phyloP scores from a whole-genome alignment of 371 early-diverging fungal species.

The Capniomyces stellatus region DNA sequence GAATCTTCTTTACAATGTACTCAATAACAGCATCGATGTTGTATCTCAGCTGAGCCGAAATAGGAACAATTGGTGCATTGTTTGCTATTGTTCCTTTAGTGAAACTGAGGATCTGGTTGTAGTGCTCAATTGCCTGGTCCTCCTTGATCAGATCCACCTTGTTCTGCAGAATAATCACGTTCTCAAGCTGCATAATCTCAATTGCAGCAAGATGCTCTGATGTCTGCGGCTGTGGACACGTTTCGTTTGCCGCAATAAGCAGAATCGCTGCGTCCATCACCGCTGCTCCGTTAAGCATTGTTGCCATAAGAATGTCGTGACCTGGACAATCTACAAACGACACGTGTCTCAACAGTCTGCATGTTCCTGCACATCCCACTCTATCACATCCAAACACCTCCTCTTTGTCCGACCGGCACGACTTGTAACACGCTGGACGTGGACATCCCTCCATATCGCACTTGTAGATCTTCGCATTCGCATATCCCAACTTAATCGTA shows the following conservation, averaged over 20 bases:
- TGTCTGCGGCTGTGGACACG: conserved; percentile 99
- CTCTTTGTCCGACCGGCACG: conserved; percentile 69
- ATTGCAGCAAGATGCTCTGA: conserved; percentile 99
- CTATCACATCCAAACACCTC: conserved; percentile 85
- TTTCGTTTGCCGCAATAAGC: conserved; percentile 98
- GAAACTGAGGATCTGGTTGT: conserved; percentile 89
- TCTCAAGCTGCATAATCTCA: conserved; percentile 97
- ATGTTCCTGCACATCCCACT: conserved; percentile 70
- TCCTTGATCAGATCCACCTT: conserved; percentile 99
- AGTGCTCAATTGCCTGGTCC: conserved; percentile 85
- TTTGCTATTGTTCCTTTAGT: conserved; percentile 92
- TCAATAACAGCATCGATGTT: conserved; percentile 99
- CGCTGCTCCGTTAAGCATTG: conserved; percentile 99
- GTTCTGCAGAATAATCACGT: conserved; percentile 99
- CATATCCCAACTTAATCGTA: conserved; percentile 99
- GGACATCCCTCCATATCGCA: conserved; percentile 86
- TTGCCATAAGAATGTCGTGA: conserved; percentile 99
- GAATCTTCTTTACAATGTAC: conserved; percentile 97
- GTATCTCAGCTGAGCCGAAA: conserved; percentile 98
- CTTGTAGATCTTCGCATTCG: conserved; percentile 99
- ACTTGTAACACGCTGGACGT: conserved; percentile 89
- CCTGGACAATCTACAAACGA: conserved; percentile 99
- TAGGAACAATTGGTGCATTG: conserved; percentile 96
- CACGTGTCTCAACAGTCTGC: conserved; percentile 85
- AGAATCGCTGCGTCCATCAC: conserved; percentile 99